Evolutionary conservation across 2,329 filamentous ascomycete species (phyloP).

Genomic region (Pseudogymnoascus sp.): DNA sequence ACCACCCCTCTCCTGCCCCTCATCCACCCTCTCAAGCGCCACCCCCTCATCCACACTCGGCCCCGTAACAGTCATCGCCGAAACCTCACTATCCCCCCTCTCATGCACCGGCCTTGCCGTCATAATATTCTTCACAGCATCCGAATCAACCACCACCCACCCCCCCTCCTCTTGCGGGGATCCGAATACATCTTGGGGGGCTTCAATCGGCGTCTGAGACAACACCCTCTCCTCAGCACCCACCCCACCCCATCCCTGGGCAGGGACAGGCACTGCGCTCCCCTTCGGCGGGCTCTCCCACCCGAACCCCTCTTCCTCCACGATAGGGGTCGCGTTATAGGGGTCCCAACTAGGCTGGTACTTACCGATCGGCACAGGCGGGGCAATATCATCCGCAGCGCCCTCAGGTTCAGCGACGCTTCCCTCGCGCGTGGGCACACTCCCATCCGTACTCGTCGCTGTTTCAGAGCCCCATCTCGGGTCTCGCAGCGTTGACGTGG

Average conservation of each 20-base stretch:
- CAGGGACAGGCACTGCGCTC: not conserved
- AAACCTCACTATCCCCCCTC: conserved; percentile 1
- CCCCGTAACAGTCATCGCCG: not conserved
- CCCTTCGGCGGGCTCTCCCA: conserved; percentile 14
- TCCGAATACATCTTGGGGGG: too few relatives aligned
- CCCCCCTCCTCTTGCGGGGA: not conserved
- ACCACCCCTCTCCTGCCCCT: not conserved
- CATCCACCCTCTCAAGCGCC: not conserved
- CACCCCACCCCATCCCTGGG: not conserved
- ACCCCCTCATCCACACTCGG: not conserved
- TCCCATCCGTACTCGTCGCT: not conserved
- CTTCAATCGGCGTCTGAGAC: not conserved
- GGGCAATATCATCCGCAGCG: conserved; percentile 14
- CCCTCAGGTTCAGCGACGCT: not conserved
- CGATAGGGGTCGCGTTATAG: conserved; percentile 30
- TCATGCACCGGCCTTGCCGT: not conserved
- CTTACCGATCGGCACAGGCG: conserved; percentile 30
- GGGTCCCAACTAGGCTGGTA: conserved; percentile 32
- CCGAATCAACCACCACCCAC: not conserved
- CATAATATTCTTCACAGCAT: not conserved
- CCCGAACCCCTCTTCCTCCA: conserved; percentile 32
- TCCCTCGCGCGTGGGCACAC: not conserved
- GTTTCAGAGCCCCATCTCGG: not conserved
- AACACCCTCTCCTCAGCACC: not conserved
- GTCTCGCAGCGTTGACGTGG: not conserved